Evolutionary conservation across 2,329 filamentous ascomycete genomes (phyloP).

Genomic region (Fusarium duplospermum): DNA sequence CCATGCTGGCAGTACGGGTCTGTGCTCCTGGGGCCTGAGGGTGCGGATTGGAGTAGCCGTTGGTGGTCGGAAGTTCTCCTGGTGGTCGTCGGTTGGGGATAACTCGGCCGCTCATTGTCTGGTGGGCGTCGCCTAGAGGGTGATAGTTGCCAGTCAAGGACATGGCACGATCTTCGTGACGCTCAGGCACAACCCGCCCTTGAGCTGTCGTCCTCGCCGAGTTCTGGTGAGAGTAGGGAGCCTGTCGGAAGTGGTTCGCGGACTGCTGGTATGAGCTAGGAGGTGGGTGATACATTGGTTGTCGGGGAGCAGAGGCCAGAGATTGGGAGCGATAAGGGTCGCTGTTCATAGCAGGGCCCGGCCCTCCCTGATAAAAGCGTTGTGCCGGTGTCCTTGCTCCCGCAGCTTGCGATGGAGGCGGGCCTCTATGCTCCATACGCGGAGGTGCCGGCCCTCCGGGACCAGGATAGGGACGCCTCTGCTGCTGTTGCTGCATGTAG

Average conservation of each 20-base stretch:
- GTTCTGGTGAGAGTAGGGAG: constrained; percentile 73
- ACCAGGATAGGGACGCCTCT: constrained; percentile 59
- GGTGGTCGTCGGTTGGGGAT: constrained; percentile 78
- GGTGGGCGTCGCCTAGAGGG: constrained; percentile 81
- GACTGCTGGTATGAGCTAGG: constrained; percentile 71
- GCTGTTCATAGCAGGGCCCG: constrained; percentile 75
- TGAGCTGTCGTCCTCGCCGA: constrained; percentile 88
- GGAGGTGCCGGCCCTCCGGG: constrained; percentile 64
- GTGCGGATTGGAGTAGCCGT: constrained; percentile 53
- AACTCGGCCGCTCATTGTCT: constrained; percentile 92
- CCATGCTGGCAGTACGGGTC: constrained; percentile 71
- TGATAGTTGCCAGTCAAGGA: constrained; percentile 84
- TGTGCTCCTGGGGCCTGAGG: constrained; percentile 63
- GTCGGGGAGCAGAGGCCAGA: constrained; percentile 80
- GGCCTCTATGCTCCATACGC: constrained; percentile 72
- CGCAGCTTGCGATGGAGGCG: constrained; percentile 56
- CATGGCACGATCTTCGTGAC: constrained; percentile 94
- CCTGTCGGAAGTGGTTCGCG: constrained; percentile 81
- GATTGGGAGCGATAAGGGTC: constrained; percentile 95
- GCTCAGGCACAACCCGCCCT: constrained; percentile 89
- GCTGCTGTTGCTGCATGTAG: constrained; percentile 60
- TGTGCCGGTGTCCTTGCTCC: constrained; percentile 60
- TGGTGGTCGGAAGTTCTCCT: constrained; percentile 53
- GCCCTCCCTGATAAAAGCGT: constrained; percentile 71
- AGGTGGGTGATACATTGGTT: constrained; percentile 76